Evolutionary conservation across 2,329 filamentous ascomycete genomes (phyloP), one percentile per base, ranked within the genome.

Genomic region (Ceratocystis eucalypticola): DNA sequence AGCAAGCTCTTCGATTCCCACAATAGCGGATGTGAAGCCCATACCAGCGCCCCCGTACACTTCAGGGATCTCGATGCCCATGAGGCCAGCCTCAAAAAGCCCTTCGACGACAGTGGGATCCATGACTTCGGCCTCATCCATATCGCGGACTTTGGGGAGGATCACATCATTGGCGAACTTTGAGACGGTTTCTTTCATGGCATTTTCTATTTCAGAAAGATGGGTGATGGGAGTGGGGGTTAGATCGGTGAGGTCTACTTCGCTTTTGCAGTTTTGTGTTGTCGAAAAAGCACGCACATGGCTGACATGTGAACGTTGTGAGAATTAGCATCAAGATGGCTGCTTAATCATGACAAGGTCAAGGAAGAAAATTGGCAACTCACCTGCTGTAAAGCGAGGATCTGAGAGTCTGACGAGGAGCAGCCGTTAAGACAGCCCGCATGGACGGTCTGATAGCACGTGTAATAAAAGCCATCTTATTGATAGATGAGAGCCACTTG

Each of bases 81-180:
- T 99, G 62, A 99, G 80, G 0, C 94, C 94, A 75, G 97, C 92
- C 80, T 99, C 94, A 73, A 99, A 99, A 64, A 96, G 83, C 77
- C 94, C 89, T 79, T 96, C 91, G 5, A 99, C 88, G 6, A 99
- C 77, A 1, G 82, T 75, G 0, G 90, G 86, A 75, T 97, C 94
- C 94, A 99, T 97, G 67, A 82, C 77, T 80, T 99, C 94, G 37
- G 88, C 87, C 81, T 99, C 94, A 75, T 99, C 94, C 94, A 99
- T 99, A 20, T 96, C 92, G 67, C 94, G 89, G 10, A 90, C 92
- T 76, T 91, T 93, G 65, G 94, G 94, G 64, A 92, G 84, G 71
- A 99, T 88, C 37, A 91, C 84, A 66, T 96, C 91, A 73, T 84
- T 86, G 70, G 94, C 91, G 73, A 97, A 97, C 76, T 94, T 96